Evolutionary conservation across 2,329 filamentous ascomycete species (phyloP).

Genomic region (Pseudocercospora eumusae): DNA sequence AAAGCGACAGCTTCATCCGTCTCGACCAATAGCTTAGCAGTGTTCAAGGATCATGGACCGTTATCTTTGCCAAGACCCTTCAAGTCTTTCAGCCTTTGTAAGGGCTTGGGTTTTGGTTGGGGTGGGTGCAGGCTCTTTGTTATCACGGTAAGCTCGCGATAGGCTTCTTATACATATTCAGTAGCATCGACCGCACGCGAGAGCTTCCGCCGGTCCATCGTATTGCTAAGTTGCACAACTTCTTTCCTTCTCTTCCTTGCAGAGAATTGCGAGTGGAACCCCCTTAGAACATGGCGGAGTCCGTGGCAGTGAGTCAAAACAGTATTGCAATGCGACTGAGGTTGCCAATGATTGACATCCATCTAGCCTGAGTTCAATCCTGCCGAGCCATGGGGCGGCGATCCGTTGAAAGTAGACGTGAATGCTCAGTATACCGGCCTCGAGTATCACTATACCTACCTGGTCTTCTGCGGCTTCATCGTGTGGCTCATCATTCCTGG

Average conservation of each 20-base stretch:
- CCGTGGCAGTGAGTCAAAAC: background rate
- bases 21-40: background rate
- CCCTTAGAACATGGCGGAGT: background rate
- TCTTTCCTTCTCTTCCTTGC: background rate
- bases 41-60: background rate
- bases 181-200: background rate
- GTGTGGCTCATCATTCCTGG: constrained; percentile 69
- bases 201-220: background rate
- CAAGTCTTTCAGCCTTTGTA: background rate
- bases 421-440: constrained; percentile 61
- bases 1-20: background rate
- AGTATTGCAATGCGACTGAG: no score
- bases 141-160: background rate
- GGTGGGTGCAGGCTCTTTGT: no score
- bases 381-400: constrained; percentile 55
- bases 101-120: background rate
- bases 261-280: background rate
- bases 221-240: background rate
- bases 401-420: constrained; percentile 56
- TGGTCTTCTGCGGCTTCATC: constrained; percentile 60
- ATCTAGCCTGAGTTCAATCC: constrained; percentile 43
- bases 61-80: background rate
- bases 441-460: constrained; percentile 64
- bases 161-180: background rate
- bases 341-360: no score